Evolutionary conservation across 2,329 filamentous ascomycete species (phyloP), one percentile per base, ranked within the genome.

Genomic region (Paraphoma chrysanthemicola): DNA sequence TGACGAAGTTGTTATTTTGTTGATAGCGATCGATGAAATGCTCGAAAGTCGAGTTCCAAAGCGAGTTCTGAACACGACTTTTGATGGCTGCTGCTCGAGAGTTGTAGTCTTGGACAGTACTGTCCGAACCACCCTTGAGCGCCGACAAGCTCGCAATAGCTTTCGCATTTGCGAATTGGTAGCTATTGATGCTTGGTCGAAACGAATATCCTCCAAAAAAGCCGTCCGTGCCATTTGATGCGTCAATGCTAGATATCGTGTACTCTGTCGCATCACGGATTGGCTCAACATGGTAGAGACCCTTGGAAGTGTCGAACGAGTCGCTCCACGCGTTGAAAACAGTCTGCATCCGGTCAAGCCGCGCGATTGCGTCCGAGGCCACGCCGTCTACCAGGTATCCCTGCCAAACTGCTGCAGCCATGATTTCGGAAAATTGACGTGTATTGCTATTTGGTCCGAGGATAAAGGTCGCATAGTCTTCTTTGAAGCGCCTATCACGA

Each of bases 21-120:
- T 80, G 66, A 58, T 72, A 77, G 10, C 79, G 76, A 56, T 81
- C 79, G 57, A 80, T 78, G 44, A 81, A 81, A 63, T 81, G 79
- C 51, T 75, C 60, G 5, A 80, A 73, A 2, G 77, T 80, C 9
- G 69, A 73, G 60, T 81, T 81, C 79, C 79, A 81, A 16, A 81
- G 74, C 4, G 73, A 67, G 5, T 72, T 58, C 42, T 81, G 79
- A 1, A 80, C 74, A 2, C 67, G 68, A 1, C 50, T 51, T 50
- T 80, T 80, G 39, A 81, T 63, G 0, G 70, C 70, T 1, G 62
- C 57, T 1, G 79, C 79, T 23, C 62, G 72, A 17, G 49, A 18
- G 11, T 56, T 64, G 38, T 61, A 71, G 1, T 45, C 39, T 2
- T 54, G 51, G 5, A 64, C 64, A 16, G 49, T 62, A n/a, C 14